Conservation (phyloP, 2,329 filamentous ascomycete species). For the Aspergillus felis region DNA sequence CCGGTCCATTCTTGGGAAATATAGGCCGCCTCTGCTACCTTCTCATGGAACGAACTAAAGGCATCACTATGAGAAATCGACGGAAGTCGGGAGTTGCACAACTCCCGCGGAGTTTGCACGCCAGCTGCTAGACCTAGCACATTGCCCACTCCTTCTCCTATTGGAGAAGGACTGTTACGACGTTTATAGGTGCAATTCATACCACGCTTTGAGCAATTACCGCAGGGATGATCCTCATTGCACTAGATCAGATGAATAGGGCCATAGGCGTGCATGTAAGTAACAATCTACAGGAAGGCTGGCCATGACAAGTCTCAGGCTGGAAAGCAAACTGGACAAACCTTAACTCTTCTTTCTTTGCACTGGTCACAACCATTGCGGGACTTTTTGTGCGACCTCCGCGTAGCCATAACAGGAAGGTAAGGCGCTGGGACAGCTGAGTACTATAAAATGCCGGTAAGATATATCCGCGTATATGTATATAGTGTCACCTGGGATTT, state of each 20-base stretch:
- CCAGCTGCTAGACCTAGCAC: not conserved
- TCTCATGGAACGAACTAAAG: not conserved
- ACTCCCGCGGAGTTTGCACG: not conserved
- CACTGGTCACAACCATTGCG: slow-evolving; percentile 6
- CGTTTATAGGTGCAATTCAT: not conserved
- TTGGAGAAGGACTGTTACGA: not conserved
- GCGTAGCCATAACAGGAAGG: not conserved
- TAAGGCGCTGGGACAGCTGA: too few species aligned
- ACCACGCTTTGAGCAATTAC: not conserved
- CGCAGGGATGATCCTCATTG: not conserved
- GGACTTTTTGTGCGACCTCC: slow-evolving; percentile 7
- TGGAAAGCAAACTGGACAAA: slow-evolving; percentile 2
- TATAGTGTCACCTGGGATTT: not conserved
- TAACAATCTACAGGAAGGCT: not conserved
- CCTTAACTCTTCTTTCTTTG: slow-evolving; percentile 7
- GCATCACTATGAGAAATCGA: not conserved
- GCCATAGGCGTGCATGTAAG: not conserved
- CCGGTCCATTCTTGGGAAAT: not conserved
- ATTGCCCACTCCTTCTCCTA: not conserved
- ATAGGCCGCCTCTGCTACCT: not conserved
- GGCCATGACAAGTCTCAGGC: too few species aligned
- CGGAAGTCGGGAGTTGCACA: not conserved
- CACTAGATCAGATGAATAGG: not conserved
- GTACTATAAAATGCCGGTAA: not conserved
- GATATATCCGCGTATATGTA: not conserved